Base-by-base conservation (phyloP, 2,329 filamentous ascomycete genomes). In the Fusarium armeniacum region DNA sequence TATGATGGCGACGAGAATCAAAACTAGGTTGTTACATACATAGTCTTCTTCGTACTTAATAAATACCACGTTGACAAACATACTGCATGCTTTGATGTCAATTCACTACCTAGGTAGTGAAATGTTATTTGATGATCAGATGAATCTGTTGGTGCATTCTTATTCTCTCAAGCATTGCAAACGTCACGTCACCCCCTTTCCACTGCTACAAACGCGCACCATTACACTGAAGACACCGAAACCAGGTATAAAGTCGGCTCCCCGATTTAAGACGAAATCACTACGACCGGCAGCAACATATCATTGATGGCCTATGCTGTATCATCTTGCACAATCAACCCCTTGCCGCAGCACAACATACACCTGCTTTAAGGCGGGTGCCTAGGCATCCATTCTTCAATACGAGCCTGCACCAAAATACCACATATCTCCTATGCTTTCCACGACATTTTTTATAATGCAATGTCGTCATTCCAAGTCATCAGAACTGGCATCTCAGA, bases 41-140 rank as follows among this genome's bases (percentile, higher is more conserved):
- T 40, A 18, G n/a, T 50, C 35, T 35, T 41, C 44, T 30, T n/a
- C n/a, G 38, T 30, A 22, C 13, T 33, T n/a, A 24, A 63, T 36
- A 26, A 11, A 36, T 32, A 43, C 11, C 26, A 24, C 11, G 24
- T 33, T 41, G 15, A 8, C 24, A 18, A 47, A 16, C 36, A 16
- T 44, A 24, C 24, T 15, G 26, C 13, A 33, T 2, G 18, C 10
- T 24, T 15, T 15, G 18, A 18, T 30, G 15, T 40, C 35, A 20
- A 7, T 30, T 35, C 16, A 33, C 28, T 26, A 26, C 24, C 24
- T 6, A 53, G 20, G 20, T 20, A 20, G 40, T 22, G 43, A 40
- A 59, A 22, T 41, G 28, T 32, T 32, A 5, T 38, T 40, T 33
- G 18, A 32, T 28, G 22, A 33, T 18, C 18, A 28, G 40, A 5